Percentiles rank a stretch among this genome's conserved stretches.
phyloP scores from a whole-genome alignment of 2,329 filamentous ascomycete genomes.

The Fusarium liriodendri region DNA sequence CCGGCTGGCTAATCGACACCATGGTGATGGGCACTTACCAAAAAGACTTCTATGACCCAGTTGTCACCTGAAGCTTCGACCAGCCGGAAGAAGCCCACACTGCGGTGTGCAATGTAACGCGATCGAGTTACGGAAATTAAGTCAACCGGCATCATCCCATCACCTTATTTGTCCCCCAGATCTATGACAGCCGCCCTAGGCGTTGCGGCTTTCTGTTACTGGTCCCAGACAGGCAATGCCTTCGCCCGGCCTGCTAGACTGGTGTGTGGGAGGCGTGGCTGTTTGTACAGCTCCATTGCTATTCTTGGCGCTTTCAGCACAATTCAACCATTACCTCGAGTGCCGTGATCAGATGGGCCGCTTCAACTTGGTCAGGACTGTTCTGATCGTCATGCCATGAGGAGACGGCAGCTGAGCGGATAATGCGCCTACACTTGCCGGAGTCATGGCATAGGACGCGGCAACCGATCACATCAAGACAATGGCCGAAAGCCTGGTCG shows the following conservation, averaged over 20 bases:
- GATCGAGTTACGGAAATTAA: constrained; percentile 38
- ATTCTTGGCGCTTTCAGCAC: not conserved
- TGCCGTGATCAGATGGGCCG: not conserved
- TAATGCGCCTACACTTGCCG: not conserved
- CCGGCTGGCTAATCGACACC: constrained; percentile 12
- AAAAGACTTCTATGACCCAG: constrained; percentile 9
- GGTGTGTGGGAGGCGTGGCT: not conserved
- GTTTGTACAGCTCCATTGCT: not conserved
- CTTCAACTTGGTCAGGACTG: constrained; percentile 1
- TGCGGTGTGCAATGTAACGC: constrained; percentile 33
- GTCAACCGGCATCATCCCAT: constrained; percentile 29
- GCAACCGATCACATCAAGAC: constrained; percentile 13
- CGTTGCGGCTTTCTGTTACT: constrained; percentile 27
- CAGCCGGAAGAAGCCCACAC: constrained; percentile 9
- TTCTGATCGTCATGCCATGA: not conserved
- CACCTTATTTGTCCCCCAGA: constrained; percentile 28
- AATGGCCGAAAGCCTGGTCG: constrained; percentile 5
- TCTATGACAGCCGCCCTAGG: constrained; percentile 31
- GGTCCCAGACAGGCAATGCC: constrained; percentile 9
- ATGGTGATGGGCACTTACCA: constrained; percentile 5
- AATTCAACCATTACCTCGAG: not conserved
- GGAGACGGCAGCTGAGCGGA: not conserved
- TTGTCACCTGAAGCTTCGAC: constrained; percentile 26
- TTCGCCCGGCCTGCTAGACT: constrained; percentile 13
- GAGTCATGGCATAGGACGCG: constrained; percentile 6